A percentile compares a stretch with the other conserved stretches of the same genome.
Conservation (phyloP, 2,329 filamentous ascomycete species). For the Colletotrichum godetiae region DNA sequence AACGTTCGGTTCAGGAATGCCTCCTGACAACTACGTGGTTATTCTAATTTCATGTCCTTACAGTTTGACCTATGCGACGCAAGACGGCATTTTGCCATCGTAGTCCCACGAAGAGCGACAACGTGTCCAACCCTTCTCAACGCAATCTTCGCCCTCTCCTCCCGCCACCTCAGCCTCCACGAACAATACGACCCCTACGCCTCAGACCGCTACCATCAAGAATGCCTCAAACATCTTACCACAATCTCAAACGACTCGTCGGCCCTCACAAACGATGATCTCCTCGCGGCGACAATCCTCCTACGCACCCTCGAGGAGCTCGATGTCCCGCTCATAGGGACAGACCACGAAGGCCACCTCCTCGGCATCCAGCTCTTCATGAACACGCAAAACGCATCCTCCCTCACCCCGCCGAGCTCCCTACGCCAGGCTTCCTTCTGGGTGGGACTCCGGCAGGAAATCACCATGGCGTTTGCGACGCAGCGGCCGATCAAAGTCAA, state of each 20-base stretch:
- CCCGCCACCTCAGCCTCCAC: constrained; percentile 59
- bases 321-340: constrained; percentile 47
- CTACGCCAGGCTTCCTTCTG: constrained; percentile 66
- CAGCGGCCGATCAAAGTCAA: constrained; percentile 59
- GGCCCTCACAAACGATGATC: constrained; percentile 57
- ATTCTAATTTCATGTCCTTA: not conserved
- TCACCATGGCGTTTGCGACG: constrained; percentile 65
- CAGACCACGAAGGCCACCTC: constrained; percentile 58
- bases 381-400: constrained; percentile 48
- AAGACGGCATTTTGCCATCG: constrained; percentile 57
- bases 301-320: constrained; percentile 68
- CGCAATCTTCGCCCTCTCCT: constrained; percentile 65
- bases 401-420: constrained; percentile 50
- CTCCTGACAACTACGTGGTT: not conserved
- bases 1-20: too few relatives aligned
- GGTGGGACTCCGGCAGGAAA: constrained; percentile 69
- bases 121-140: constrained; percentile 62
- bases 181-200: constrained; percentile 59
- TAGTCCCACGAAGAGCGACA: constrained; percentile 63
- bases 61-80: constrained; percentile 35
- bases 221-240: constrained; percentile 53
- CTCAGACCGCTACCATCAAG: constrained; percentile 63
- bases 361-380: constrained; percentile 59
- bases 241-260: constrained; percentile 54
- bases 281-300: constrained; percentile 67